Conservation (phyloP, 148 eudicot species). For the Hydrangea macrophylla region DNA sequence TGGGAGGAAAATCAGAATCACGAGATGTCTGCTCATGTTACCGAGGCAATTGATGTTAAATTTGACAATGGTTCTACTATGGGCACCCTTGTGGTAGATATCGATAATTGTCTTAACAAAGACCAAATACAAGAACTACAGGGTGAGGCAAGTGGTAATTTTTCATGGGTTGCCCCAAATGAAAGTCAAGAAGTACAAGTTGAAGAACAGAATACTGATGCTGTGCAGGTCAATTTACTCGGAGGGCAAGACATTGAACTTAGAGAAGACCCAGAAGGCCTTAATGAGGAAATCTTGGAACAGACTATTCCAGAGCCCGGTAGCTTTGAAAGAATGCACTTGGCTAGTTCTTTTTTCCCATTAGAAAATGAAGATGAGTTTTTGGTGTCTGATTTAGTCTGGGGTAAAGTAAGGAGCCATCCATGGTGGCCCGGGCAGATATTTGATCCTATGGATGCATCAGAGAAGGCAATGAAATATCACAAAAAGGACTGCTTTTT, state of each 20-base stretch:
- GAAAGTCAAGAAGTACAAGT: slow-evolving; percentile 17
- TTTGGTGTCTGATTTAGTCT: slow-evolving; percentile 65
- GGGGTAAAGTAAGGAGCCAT: slow-evolving; percentile 94
- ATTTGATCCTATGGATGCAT: slow-evolving; percentile 75
- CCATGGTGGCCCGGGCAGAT: slow-evolving; percentile 99
- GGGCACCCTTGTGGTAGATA: slow-evolving; percentile 15
- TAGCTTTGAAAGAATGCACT: slow-evolving; percentile 28
- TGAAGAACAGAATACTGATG: slow-evolving; percentile 16
- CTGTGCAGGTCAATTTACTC: slow-evolving; percentile 18
- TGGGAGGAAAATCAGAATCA: slow-evolving; percentile 1
- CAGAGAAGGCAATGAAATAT: slow-evolving; percentile 84
- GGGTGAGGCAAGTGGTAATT: slow-evolving; percentile 13
- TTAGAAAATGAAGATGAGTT: slow-evolving; percentile 54
- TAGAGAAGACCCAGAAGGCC: slow-evolving; percentile 22
- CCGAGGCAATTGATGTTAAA: slow-evolving; percentile 18
- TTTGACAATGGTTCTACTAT: background rate
- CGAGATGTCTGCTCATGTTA: background rate
- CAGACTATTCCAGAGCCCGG: slow-evolving; percentile 25
- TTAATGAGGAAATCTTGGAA: slow-evolving; percentile 28
- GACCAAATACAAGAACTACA: slow-evolving; percentile 17
- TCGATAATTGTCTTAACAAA: slow-evolving; percentile 18
- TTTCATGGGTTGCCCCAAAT: slow-evolving; percentile 14
- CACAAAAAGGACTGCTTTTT: slow-evolving; percentile 67
- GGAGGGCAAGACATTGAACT: slow-evolving; percentile 28
- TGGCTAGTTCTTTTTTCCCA: slow-evolving; percentile 48